Evolutionary conservation across 1,284 basidiomycete species (phyloP).

Genomic region (Cutaneotrichosporon dermatis): DNA sequence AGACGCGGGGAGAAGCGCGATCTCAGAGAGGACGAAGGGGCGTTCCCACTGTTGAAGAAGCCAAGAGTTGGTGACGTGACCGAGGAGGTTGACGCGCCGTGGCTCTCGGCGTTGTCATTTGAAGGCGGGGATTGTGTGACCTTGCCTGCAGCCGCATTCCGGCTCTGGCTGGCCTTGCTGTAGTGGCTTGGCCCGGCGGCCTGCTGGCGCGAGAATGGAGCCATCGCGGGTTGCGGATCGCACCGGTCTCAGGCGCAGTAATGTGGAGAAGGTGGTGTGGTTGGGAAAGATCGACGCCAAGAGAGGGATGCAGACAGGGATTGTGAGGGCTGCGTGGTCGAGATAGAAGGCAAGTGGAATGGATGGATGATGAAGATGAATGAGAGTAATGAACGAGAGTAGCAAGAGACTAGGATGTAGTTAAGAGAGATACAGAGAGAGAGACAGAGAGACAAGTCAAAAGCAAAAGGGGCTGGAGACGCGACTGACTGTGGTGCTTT

Average conservation of each 20-base stretch:
- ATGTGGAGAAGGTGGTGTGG: not conserved
- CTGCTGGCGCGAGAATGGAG: conserved; percentile 3
- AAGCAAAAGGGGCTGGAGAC: too few relatives aligned
- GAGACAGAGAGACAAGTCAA: too few relatives aligned
- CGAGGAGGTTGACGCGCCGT: not conserved
- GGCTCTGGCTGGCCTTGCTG: not conserved
- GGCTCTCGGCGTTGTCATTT: not conserved
- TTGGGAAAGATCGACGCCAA: too few relatives aligned
- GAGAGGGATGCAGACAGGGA: too few relatives aligned
- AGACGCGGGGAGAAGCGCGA: conserved; percentile 3
- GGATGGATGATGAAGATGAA: too few relatives aligned
- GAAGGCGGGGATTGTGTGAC: not conserved
- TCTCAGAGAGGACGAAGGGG: not conserved
- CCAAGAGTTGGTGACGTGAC: not conserved
- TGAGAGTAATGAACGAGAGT: too few relatives aligned
- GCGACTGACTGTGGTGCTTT: too few relatives aligned
- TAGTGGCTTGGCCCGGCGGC: not conserved
- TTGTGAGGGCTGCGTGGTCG: too few relatives aligned
- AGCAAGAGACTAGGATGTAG: too few relatives aligned
- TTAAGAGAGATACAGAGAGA: too few relatives aligned
- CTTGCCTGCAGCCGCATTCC: not conserved
- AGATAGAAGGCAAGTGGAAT: too few relatives aligned
- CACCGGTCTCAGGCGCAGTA: not conserved
- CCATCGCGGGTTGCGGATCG: not conserved
- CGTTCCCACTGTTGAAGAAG: not conserved